Evolutionary conservation across 305 asterid genomes (phyloP).

Genomic region (Solanum chacoense): DNA sequence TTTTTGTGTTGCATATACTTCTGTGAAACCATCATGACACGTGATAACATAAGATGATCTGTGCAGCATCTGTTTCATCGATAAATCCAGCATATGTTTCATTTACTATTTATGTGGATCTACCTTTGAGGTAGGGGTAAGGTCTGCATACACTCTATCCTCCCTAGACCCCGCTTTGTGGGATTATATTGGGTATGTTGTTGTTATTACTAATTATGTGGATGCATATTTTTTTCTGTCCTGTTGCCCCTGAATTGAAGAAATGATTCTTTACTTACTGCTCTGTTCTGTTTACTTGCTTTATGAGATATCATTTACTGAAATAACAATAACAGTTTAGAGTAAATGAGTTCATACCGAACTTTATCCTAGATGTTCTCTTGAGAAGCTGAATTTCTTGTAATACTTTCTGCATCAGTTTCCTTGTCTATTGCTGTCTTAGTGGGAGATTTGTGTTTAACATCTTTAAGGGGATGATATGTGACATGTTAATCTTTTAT

Average conservation of each 20-base stretch:
- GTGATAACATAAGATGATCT: neutral
- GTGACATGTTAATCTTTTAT: neutral
- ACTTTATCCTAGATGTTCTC: neutral
- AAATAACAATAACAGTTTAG: neutral
- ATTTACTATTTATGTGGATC: neutral
- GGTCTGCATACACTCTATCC: neutral
- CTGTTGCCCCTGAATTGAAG: neutral
- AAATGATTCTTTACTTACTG: neutral
- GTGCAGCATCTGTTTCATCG: neutral
- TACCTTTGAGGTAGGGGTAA: neutral
- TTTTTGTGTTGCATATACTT: neutral
- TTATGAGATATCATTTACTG: neutral
- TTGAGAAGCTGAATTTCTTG: neutral
- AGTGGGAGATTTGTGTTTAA: neutral
- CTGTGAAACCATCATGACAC: neutral
- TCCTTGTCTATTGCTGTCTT: neutral
- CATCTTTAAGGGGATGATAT: neutral
- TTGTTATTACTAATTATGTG: neutral
- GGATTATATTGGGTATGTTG: neutral
- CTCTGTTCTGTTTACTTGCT: neutral
- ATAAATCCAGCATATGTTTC: neutral
- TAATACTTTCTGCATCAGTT: neutral
- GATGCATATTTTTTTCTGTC: neutral
- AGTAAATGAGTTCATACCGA: neutral
- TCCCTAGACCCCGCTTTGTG: neutral